These are phyloP conservation scores for Suillus alpinus DNA, from an alignment of 768 basidiomycete genomes.

Conservation along the genomic window DNA sequence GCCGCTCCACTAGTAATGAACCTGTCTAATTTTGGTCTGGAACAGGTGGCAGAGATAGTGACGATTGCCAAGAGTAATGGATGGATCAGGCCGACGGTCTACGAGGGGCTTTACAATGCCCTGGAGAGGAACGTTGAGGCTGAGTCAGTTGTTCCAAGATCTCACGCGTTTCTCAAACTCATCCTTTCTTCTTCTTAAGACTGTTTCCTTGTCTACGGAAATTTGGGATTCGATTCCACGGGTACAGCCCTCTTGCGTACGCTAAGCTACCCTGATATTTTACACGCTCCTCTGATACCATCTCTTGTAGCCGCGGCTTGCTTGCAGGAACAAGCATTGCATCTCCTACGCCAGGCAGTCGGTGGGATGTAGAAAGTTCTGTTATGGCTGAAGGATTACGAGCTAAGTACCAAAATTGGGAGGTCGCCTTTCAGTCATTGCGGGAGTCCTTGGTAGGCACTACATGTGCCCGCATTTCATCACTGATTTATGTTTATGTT, in stretches of 20 bases:
- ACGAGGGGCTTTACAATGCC: slow-evolving; percentile 23
- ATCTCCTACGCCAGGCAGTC: slow-evolving; percentile 2
- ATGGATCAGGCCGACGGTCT: slow-evolving; percentile 23
- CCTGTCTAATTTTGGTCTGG: background rate
- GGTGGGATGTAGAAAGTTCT: background rate
- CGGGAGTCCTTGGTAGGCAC: background rate
- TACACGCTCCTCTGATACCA: background rate
- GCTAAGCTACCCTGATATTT: background rate
- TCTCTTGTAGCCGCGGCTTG: slow-evolving; percentile 18
- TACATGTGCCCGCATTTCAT: background rate
- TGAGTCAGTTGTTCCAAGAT: slow-evolving; percentile 8
- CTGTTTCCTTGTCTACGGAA: slow-evolving; percentile 23
- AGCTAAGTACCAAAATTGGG: background rate
- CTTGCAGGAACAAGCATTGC: slow-evolving; percentile 31
- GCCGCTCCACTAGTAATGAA: background rate
- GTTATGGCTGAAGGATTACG: background rate
- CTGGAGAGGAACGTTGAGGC: slow-evolving; percentile 18
- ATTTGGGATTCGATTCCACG: slow-evolving; percentile 29
- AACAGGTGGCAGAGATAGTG: slow-evolving; percentile 24
- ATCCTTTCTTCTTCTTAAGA: background rate
- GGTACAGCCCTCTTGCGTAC: slow-evolving; percentile 28
- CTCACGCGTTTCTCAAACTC: background rate
- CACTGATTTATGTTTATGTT: background rate
- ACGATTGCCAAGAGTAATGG: slow-evolving; percentile 22
- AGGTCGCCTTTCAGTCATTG: background rate